Conservation (phyloP, 2,329 filamentous ascomycete species). For the Metarhizium rileyi region DNA sequence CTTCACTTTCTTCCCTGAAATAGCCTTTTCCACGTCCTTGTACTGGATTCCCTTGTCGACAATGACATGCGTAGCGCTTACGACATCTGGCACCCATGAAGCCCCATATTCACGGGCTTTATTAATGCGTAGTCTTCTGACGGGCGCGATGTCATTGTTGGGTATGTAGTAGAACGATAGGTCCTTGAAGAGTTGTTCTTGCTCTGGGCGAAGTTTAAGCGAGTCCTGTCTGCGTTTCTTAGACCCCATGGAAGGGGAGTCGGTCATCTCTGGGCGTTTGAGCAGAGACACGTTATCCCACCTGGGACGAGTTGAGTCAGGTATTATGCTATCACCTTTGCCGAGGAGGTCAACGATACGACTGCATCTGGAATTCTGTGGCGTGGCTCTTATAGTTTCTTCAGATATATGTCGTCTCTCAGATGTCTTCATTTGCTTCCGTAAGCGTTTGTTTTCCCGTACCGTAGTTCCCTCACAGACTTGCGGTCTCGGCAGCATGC, state of each 20-base stretch:
- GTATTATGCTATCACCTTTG: conserved; percentile 19
- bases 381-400: conserved; percentile 20
- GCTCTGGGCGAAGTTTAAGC: conserved; percentile 38
- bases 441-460: not conserved
- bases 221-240: conserved; percentile 36
- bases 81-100: conserved; percentile 52
- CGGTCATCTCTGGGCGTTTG: conserved; percentile 6
- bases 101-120: conserved; percentile 70
- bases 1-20: conserved; percentile 11
- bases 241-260: conserved; percentile 14
- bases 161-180: conserved; percentile 72
- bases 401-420: not conserved
- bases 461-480: not conserved
- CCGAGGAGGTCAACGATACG: not conserved
- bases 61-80: conserved; percentile 64
- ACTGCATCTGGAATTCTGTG: conserved; percentile 1
- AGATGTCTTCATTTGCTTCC: not conserved
- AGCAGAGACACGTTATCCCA: not conserved
- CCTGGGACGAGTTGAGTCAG: conserved; percentile 13
- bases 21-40: conserved; percentile 47
- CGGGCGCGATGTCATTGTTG: conserved; percentile 61
- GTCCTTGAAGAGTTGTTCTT: conserved; percentile 47
- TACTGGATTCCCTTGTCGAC: conserved; percentile 62
- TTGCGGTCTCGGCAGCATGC: not conserved
- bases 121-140: conserved; percentile 60